phyloP scores from a whole-genome alignment of 2,329 filamentous ascomycete species.

The Microthyrium microscopicum region DNA sequence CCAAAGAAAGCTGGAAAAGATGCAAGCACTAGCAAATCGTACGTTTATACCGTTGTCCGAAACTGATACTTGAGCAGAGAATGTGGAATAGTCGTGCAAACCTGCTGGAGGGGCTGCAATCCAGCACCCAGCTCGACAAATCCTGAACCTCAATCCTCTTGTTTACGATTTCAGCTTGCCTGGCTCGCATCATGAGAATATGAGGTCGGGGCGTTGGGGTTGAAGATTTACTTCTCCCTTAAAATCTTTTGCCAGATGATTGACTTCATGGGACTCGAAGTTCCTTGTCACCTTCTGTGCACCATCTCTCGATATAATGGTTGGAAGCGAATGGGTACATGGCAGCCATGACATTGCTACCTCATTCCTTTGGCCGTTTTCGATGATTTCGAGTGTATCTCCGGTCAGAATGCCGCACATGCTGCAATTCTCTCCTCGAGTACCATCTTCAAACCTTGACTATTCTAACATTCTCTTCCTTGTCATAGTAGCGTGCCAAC shows the following conservation, averaged over 20 bases:
- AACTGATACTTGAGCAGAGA: conserved; percentile 23
- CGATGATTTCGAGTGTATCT: too few species aligned
- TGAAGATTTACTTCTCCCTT: conserved; percentile 58
- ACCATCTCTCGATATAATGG: too few species aligned
- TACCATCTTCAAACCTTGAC: conserved; percentile 53
- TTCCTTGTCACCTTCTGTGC: too few species aligned
- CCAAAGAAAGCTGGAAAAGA: conserved; percentile 1
- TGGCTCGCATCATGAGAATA: conserved; percentile 39
- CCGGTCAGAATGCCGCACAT: conserved; percentile 84
- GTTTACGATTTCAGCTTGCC: conserved; percentile 29
- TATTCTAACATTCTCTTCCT: conserved; percentile 48
- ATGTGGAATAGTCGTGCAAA: conserved; percentile 53
- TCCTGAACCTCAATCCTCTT: conserved; percentile 44
- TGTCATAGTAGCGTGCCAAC: conserved; percentile 71
- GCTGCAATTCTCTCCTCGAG: conserved; percentile 89
- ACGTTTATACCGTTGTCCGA: not conserved
- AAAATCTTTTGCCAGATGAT: conserved; percentile 66
- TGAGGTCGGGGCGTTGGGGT: conserved; percentile 58
- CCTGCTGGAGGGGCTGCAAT: conserved; percentile 49
- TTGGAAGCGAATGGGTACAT: too few species aligned
- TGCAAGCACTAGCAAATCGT: conserved; percentile 3
- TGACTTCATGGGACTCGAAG: too few species aligned
- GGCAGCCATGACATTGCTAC: too few species aligned
- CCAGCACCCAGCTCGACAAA: conserved; percentile 65
- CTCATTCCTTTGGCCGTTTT: not conserved